Evolutionary conservation across 164 flowering plant species (phyloP), one percentile per base, ranked within the genome.

Genomic region (Stephania yunnanensis): DNA sequence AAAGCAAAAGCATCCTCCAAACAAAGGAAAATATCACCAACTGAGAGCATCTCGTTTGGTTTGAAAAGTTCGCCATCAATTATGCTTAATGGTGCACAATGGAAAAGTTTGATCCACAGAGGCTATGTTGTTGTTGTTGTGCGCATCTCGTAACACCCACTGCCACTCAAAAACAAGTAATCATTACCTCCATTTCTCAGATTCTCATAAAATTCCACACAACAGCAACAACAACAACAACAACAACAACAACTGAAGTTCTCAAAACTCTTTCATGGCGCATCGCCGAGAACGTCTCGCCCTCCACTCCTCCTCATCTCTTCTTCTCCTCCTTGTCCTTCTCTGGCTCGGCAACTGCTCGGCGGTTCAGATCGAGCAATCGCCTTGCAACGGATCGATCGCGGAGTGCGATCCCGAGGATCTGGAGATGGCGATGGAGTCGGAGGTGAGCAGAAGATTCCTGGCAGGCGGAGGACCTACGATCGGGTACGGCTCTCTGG

Each of bases 371-470:
- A 50, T 50, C 42, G 25, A 25, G 25, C 25, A 0, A 0, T 25
- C 25, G 58, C 15, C 52, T 46, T 45, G 71, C 53, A 70, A 70
- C 25, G 72, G 72, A 11, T 46, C 72, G 0, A 10, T 70, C 20
- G 72, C 58, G 10, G 72, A 70, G 36, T 70, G 72, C 52, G 48
- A 10, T 46, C 36, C 31, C 2, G 72, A 70, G 3, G 72, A 25
- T 25, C 25, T n/a, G 13, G 72, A 70, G 58, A 7, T 70, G 58
- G 46, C 22, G 11, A 46, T 70, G 72, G 72, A 70, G 9, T 70
- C 72, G 13, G 72, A 70, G 30, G 48, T 70, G 3, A 70, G 36
- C 53, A 46, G 73, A 71, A 71, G 73, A 17, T 15, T 48, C 22
- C 73, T 71, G 2, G 61, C 73, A 6, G 6, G 9, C 9, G 11